These are phyloP conservation scores for Mycena citricolor DNA, from an alignment of 1,284 basidiomycete genomes.

Conservation along the genomic window DNA sequence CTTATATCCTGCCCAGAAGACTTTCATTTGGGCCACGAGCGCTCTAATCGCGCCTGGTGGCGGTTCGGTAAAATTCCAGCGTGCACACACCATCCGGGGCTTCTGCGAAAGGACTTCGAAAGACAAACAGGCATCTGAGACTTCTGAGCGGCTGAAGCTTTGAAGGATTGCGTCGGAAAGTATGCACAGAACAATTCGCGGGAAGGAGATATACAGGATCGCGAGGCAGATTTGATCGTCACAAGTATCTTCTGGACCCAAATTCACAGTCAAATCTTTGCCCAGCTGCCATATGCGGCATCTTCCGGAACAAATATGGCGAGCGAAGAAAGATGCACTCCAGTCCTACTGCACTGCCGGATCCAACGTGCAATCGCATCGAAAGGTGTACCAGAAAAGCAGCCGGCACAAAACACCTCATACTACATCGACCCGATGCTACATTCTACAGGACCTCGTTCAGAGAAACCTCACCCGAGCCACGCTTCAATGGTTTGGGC, in stretches of 20 bases:
- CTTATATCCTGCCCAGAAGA: constrained; percentile 22
- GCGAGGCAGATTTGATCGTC: constrained; percentile 2
- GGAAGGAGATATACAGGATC: too few species aligned
- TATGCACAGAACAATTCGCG: too few species aligned
- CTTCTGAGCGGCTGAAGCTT: constrained; percentile 2
- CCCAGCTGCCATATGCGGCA: constrained; percentile 9
- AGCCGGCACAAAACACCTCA: too few species aligned
- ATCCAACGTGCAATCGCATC: too few species aligned
- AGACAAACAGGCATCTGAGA: constrained; percentile 21
- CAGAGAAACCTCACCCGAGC: constrained; percentile 79
- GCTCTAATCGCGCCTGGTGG: constrained; percentile 23
- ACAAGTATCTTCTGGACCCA: constrained; percentile 10
- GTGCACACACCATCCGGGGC: constrained; percentile 21
- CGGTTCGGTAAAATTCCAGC: constrained; percentile 19
- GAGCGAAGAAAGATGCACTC: too few species aligned
- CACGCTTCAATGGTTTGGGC: constrained; percentile 82
- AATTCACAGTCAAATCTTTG: constrained; percentile 1
- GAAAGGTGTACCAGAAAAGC: too few species aligned
- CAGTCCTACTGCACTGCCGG: background rate
- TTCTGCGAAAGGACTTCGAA: constrained; percentile 23
- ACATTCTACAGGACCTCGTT: constrained; percentile 71
- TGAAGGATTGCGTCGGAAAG: too few species aligned
- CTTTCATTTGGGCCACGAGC: constrained; percentile 17
- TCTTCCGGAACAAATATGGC: constrained; percentile 13
- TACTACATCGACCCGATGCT: too few species aligned